These are phyloP conservation scores for Coix lacrymajobi DNA, from an alignment of 176 grass and related monocot genomes.

Conservation along the genomic window DNA sequence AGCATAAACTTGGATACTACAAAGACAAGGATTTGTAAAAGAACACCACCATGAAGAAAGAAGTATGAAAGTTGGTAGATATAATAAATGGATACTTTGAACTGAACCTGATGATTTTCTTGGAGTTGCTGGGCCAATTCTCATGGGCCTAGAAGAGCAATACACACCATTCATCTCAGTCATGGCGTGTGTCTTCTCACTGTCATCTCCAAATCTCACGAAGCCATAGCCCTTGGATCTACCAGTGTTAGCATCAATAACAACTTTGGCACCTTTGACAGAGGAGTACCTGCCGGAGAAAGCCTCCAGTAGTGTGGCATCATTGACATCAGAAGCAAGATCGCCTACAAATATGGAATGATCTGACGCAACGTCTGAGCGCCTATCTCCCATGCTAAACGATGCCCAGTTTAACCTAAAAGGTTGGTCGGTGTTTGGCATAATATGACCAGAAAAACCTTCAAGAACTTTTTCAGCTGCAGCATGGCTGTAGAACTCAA, in stretches of 20 bases:
- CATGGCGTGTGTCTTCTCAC: conserved; percentile 84
- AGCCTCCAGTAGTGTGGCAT: conserved; percentile 66
- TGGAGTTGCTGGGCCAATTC: conserved; percentile 88
- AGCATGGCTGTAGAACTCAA: conserved; percentile 82
- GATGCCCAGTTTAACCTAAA: conserved; percentile 99
- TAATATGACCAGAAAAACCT: conserved; percentile 76
- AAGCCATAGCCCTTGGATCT: conserved; percentile 97
- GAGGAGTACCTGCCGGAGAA: conserved; percentile 87
- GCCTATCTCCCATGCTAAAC: conserved; percentile 93
- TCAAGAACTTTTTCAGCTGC: conserved; percentile 88
- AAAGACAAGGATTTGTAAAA: not conserved
- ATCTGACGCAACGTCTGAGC: conserved; percentile 71
- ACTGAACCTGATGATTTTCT: conserved; percentile 89
- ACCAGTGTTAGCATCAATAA: conserved; percentile 96
- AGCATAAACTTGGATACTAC: not conserved
- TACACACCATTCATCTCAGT: conserved; percentile 93
- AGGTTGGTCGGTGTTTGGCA: conserved; percentile 94
- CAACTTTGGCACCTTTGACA: conserved; percentile 97
- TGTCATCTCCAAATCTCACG: conserved; percentile 92
- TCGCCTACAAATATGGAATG: conserved; percentile 99
- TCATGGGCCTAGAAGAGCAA: conserved; percentile 91
- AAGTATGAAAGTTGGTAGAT: not conserved
- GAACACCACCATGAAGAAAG: not conserved
- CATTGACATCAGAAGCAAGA: conserved; percentile 92
- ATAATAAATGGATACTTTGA: conserved; percentile 19